A percentile compares a stretch with the other conserved stretches of the same genome.
phyloP scores from a whole-genome alignment of 305 asterid genomes.

The Withania somnifera region DNA sequence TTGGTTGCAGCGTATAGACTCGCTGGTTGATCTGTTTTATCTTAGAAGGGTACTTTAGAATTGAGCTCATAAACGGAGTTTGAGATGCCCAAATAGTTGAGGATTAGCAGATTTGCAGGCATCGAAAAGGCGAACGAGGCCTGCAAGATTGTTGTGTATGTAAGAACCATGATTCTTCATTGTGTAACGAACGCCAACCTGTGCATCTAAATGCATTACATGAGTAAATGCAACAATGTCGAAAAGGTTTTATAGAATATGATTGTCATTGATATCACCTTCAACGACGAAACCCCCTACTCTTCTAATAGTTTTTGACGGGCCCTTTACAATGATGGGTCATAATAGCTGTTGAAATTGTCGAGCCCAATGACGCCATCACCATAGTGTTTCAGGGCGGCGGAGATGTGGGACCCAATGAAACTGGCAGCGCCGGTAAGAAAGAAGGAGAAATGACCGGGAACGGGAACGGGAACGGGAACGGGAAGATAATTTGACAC shows the following conservation, averaged over 20 bases:
- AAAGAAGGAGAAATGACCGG: slow-evolving; percentile 44
- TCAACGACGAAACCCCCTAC: slow-evolving; percentile 24
- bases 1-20: slow-evolving; percentile 53
- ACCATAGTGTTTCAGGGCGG: slow-evolving; percentile 42
- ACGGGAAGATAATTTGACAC: slow-evolving; percentile 41
- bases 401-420: slow-evolving; percentile 49
- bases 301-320: slow-evolving; percentile 18
- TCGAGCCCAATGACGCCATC: slow-evolving; percentile 58
- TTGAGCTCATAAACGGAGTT: slow-evolving; percentile 55
- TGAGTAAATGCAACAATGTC: slow-evolving; percentile 40
- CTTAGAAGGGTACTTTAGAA: slow-evolving; percentile 47
- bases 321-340: slow-evolving; percentile 32
- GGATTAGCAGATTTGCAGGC: slow-evolving; percentile 38
- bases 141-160: slow-evolving; percentile 48
- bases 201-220: slow-evolving; percentile 57
- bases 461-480: slow-evolving; percentile 33
- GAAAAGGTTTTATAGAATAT: slow-evolving; percentile 32
- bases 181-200: slow-evolving; percentile 59
- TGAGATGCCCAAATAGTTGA: slow-evolving; percentile 61
- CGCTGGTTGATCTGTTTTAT: slow-evolving; percentile 52
- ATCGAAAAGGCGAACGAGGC: slow-evolving; percentile 42
- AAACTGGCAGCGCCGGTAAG: slow-evolving; percentile 73
- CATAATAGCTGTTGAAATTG: slow-evolving; percentile 53
- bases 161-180: slow-evolving; percentile 52
- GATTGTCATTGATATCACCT: slow-evolving; percentile 48